Evolutionary conservation across 2,329 filamentous ascomycete species (phyloP).

Genomic region (Biscogniauxia sp.): DNA sequence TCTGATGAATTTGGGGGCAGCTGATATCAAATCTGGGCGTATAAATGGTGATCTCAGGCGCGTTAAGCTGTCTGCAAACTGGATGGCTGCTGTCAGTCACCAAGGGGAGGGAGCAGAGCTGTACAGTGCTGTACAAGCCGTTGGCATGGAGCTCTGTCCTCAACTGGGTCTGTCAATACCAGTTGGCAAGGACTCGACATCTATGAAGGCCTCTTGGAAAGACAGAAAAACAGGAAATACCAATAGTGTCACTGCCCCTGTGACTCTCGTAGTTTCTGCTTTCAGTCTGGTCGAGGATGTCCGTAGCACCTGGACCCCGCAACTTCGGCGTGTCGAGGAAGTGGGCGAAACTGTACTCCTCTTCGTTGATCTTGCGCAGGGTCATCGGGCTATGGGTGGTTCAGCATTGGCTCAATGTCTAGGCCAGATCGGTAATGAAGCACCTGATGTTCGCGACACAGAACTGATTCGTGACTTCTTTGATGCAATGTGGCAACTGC

Average conservation of each 20-base stretch:
- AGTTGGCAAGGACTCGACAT: slow-evolving; percentile 97
- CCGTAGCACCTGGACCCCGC: slow-evolving; percentile 88
- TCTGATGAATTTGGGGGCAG: slow-evolving; percentile 85
- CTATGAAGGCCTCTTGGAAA: slow-evolving; percentile 97
- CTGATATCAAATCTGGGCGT: slow-evolving; percentile 45
- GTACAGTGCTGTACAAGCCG: slow-evolving; percentile 90
- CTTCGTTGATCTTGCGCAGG: slow-evolving; percentile 85
- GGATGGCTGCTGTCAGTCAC: slow-evolving; percentile 97
- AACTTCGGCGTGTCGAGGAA: slow-evolving; percentile 77
- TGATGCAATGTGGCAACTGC: slow-evolving; percentile 71
- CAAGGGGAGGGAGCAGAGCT: slow-evolving; percentile 88
- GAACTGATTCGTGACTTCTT: slow-evolving; percentile 86
- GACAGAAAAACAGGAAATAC: slow-evolving; percentile 62
- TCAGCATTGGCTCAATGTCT: slow-evolving; percentile 90
- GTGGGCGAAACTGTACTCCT: slow-evolving; percentile 86
- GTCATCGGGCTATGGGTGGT: slow-evolving; percentile 79
- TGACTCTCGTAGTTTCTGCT: slow-evolving; percentile 87
- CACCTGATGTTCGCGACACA: slow-evolving; percentile 80
- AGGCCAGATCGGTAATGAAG: slow-evolving; percentile 78
- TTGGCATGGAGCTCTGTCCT: slow-evolving; percentile 89
- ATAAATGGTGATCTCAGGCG: slow-evolving; percentile 66
- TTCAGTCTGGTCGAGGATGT: slow-evolving; percentile 83
- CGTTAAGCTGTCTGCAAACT: slow-evolving; percentile 91
- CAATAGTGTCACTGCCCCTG: slow-evolving; percentile 87
- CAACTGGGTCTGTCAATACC: slow-evolving; percentile 89